Base-by-base conservation (phyloP, 495 filamentous ascomycete genomes). In the Lepraria neglecta region DNA sequence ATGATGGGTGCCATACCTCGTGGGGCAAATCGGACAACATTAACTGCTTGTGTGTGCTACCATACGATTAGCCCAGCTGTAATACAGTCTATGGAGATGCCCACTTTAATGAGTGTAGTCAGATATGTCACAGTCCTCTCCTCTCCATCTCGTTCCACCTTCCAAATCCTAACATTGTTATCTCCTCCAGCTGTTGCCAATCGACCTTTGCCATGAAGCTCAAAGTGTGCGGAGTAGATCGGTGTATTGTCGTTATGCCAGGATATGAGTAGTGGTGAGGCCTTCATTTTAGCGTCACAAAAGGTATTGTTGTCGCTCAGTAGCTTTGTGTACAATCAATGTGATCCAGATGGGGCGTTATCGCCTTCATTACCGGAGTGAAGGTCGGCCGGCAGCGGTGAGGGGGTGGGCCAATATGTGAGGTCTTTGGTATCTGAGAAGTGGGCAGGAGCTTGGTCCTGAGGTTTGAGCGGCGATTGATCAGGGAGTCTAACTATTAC, bases 231-330 rank as follows among this genome's bases (percentile, higher is more conserved):
- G 35, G 92, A 96, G 73, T 96, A 97, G 66, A 97, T 92, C 52
- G 92, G 92, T 64, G 87, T 81, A 75, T 95, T 95, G 66, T 92
- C 89, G 67, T 95, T 89, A 73, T 97, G 95, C 94, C 94, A 97
- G 74, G 90, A 86, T 72, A 96, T 88, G 64, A 96, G 88, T 58
- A 97, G 80, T 67, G 92, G 90, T 68, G 89, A 84, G 64, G 89
- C 88, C 80, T 90, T 95, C 91, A 96, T 96, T 67, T 69, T 84
- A 77, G 19, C 19, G n/a, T 31, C 6, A 48, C 14, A 38, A 17
- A 46, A 11, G 43, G 9, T 31, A 0, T 42, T 19, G 30, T 27
- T 28, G 42, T 17, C 31, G 12, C 15, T 56, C 21, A 33, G 42
- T 15, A 19, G 7, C 6, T 4, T 54, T 35, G 17, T 40, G 28